Conservation (phyloP, 306 rosid species). For the Casuarina cunninghamiana region DNA sequence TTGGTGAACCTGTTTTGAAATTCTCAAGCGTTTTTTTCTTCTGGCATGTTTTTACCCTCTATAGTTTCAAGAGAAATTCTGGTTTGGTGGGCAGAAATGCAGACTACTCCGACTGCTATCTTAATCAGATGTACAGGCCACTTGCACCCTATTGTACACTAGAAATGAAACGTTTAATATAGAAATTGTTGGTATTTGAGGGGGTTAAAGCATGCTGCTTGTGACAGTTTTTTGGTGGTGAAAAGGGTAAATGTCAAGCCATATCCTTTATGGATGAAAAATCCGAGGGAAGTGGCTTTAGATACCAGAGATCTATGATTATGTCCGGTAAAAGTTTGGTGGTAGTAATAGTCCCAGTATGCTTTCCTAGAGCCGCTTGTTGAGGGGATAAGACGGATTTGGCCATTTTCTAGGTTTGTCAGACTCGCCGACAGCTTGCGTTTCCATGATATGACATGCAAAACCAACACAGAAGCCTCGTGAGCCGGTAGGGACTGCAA, state of each 20-base stretch:
- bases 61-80: neutral
- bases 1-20: neutral
- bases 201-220: neutral
- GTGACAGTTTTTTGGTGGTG: neutral
- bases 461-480: conserved; percentile 22
- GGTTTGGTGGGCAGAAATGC: neutral
- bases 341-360: neutral
- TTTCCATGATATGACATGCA: neutral
- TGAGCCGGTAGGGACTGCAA: conserved; percentile 37
- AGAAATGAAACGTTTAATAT: neutral
- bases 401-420: neutral
- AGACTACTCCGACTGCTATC: neutral
- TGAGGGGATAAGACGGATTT: neutral
- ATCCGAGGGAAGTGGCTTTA: neutral
- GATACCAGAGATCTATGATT: neutral
- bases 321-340: neutral
- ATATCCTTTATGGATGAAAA: neutral
- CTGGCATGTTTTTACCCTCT: neutral
- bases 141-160: neutral
- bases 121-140: neutral
- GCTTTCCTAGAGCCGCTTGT: neutral
- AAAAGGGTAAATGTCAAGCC: neutral
- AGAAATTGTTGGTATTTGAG: neutral
- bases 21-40: neutral
- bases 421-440: neutral